Evolutionary conservation across 2,329 filamentous ascomycete species (phyloP).

Genomic region (Calonectria naviculata): DNA sequence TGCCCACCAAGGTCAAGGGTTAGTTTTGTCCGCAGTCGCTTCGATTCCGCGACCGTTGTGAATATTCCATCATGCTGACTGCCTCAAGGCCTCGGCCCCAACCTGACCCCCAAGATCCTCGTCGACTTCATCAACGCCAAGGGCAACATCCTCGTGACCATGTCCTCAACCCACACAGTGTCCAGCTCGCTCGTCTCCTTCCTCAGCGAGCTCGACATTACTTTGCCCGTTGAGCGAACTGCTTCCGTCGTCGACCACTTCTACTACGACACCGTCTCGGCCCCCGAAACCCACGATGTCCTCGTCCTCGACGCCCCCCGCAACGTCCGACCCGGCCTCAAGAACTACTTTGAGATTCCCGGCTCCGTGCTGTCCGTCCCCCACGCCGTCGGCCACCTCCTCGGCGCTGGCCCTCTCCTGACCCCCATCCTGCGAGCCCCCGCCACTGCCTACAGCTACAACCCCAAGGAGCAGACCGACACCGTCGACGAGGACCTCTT

Average conservation of each 20-base stretch:
- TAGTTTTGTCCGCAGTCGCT: slow-evolving; percentile 32
- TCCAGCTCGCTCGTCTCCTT: slow-evolving; percentile 81
- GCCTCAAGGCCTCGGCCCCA: slow-evolving; percentile 80
- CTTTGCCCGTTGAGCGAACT: slow-evolving; percentile 86
- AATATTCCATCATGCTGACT: slow-evolving; percentile 23
- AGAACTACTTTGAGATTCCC: slow-evolving; percentile 76
- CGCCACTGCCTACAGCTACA: slow-evolving; percentile 90
- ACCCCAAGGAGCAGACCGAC: slow-evolving; percentile 85
- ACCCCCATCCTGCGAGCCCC: slow-evolving; percentile 86
- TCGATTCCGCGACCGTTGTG: background rate
- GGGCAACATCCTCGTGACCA: slow-evolving; percentile 89
- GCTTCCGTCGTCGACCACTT: slow-evolving; percentile 95
- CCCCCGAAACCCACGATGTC: slow-evolving; percentile 88
- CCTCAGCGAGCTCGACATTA: slow-evolving; percentile 89
- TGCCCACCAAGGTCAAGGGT: slow-evolving; percentile 94
- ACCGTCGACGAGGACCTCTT: slow-evolving; percentile 82
- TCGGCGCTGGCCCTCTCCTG: slow-evolving; percentile 83
- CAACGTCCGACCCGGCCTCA: slow-evolving; percentile 73
- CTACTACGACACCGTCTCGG: slow-evolving; percentile 84
- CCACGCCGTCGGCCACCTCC: slow-evolving; percentile 80
- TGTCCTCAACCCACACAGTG: slow-evolving; percentile 77
- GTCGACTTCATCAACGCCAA: slow-evolving; percentile 92
- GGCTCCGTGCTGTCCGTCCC: slow-evolving; percentile 81
- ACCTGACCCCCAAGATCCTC: slow-evolving; percentile 85
- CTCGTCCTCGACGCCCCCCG: slow-evolving; percentile 79